These are phyloP conservation scores for Hapsidospora chrysogenum DNA, from an alignment of 495 filamentous ascomycete genomes.

Conservation along the genomic window DNA sequence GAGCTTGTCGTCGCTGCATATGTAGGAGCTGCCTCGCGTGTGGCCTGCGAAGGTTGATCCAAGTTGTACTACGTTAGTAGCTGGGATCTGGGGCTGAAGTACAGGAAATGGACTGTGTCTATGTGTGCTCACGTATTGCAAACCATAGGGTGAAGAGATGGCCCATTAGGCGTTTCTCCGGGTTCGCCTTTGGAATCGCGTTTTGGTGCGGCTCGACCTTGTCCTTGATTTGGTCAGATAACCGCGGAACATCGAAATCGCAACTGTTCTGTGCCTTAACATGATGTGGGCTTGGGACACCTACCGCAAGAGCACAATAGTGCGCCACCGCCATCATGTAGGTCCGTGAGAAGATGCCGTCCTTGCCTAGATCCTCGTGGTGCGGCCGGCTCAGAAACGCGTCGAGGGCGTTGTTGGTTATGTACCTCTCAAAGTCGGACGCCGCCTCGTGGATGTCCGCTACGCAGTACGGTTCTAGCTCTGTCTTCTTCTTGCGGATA, in stretches of 20 bases:
- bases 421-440: constrained; percentile 13
- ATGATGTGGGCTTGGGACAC: no score
- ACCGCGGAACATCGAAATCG: background rate
- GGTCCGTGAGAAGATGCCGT: constrained; percentile 4
- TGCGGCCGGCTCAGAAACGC: constrained; percentile 2
- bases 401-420: constrained; percentile 11
- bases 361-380: constrained; percentile 2
- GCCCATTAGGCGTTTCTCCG: constrained; percentile 10
- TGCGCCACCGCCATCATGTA: constrained; percentile 10
- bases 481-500: constrained; percentile 6
- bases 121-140: constrained; percentile 17
- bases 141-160: constrained; percentile 22
- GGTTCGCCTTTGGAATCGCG: background rate
- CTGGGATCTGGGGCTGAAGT: no score
- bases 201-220: background rate
- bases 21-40: constrained; percentile 18
- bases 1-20: constrained; percentile 15
- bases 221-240: background rate
- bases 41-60: no score
- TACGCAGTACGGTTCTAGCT: constrained; percentile 18
- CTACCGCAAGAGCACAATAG: constrained; percentile 7
- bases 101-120: background rate
- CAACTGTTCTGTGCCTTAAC: no score
- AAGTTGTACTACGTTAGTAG: no score
- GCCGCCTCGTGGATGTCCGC: constrained; percentile 15